Evolutionary conservation across 805 yeast species (phyloP).

Genomic region (Myxozyma kluyveri): DNA sequence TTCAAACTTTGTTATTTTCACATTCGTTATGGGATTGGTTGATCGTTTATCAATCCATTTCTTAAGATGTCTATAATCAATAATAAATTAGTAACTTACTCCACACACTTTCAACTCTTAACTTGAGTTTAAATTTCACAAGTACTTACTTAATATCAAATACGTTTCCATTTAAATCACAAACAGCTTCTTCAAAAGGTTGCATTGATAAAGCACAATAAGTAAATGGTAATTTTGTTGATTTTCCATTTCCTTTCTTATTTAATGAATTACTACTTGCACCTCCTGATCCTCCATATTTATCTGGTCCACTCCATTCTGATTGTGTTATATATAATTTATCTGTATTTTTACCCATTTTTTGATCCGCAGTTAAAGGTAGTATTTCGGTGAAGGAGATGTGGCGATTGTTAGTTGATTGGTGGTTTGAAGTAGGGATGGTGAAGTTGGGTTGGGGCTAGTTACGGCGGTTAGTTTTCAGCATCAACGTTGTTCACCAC

Average conservation of each 20-base stretch:
- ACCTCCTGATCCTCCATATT: conserved; percentile 36
- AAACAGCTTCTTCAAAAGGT: conserved; percentile 33
- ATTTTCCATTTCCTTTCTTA: conserved; percentile 7
- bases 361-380: too few species aligned
- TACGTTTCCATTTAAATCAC: conserved; percentile 36
- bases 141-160: conserved; percentile 33
- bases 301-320: conserved; percentile 37
- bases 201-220: conserved; percentile 38
- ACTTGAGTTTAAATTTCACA: too few species aligned
- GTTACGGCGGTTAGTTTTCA: too few species aligned
- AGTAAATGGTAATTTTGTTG: conserved; percentile 35
- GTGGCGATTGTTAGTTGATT: too few species aligned
- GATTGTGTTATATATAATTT: conserved; percentile 40
- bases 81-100: not conserved
- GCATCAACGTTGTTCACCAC: too few species aligned
- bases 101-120: too few species aligned
- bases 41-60: conserved; percentile 34
- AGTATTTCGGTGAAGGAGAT: too few species aligned
- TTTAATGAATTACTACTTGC: conserved; percentile 8
- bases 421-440: too few species aligned
- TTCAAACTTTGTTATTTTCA: conserved; percentile 16
- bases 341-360: conserved; percentile 42
- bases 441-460: too few species aligned
- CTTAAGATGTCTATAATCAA: conserved; percentile 30
- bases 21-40: conserved; percentile 35